Base-by-base conservation (phyloP, 2,329 filamentous ascomycete species). In the Cladophialophora immunda region DNA sequence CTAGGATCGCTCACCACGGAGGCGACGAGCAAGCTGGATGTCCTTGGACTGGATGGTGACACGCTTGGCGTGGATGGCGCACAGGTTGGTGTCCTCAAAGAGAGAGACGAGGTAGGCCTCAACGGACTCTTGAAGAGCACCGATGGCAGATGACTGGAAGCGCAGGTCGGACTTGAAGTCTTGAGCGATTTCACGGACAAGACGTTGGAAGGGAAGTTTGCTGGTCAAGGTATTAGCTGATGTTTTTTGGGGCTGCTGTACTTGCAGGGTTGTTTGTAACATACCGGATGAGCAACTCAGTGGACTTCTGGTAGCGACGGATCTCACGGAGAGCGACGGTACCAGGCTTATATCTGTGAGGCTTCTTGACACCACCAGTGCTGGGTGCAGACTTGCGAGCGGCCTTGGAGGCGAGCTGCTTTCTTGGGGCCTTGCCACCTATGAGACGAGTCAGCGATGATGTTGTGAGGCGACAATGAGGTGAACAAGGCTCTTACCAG, bases 401-500 rank as follows among this genome's bases (percentile, higher is more conserved):
- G 75, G 94, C 95, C 92, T 97, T 97, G 87, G 94, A 97, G 77
- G 94, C 94, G 79, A 98, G 93, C 89, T 97, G 94, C 92, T 99
- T 99, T 84, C 87, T 86, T 75, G 87, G 87, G 78, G 87, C 87
- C 83, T 90, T 90, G 85, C 87, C 87, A 89, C 87, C 87, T 74
- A 45, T 27, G 25, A 76, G 65, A 34, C 63, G 57, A 58, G 61
- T 68, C 64, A 67, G 70, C 57, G 55, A 67, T 57, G 67, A 68
- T 73, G 73, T 58, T 62, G 54, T 64, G 41, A 59, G 68, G 69
- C 72, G 62, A 61, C 66, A 60, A 71, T 58, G 68, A 68, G 25
- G 41, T 25, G 53, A 60, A 17, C 19, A 32, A 50, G 19, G 30
- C 9, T 32, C 68, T 64, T 70, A 70, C 65, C 68, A 68, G 71